A percentile compares a stretch with the other conserved stretches of the same genome.
phyloP scores from a whole-genome alignment of 805 yeast genomes.

The Candida parachauliodes region DNA sequence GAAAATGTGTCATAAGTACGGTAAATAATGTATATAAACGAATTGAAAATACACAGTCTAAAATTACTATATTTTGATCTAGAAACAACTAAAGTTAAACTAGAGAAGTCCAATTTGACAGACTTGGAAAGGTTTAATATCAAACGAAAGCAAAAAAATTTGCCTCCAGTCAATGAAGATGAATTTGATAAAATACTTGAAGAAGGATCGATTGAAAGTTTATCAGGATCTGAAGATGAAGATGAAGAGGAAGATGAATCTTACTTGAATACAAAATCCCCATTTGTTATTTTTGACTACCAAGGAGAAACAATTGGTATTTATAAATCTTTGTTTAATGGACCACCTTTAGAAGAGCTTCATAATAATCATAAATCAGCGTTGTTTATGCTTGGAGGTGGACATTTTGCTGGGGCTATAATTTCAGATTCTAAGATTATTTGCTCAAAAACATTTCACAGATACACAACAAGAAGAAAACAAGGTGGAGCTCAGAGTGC shows the following conservation, averaged over 20 bases:
- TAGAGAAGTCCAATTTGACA: conserved; percentile 32
- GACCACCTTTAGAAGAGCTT: conserved; percentile 41
- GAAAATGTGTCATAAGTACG: conserved; percentile 81
- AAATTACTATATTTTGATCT: conserved; percentile 55
- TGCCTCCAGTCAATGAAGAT: conserved; percentile 46
- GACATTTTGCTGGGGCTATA: conserved; percentile 96
- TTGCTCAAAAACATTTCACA: conserved; percentile 81
- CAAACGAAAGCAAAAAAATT: conserved; percentile 47
- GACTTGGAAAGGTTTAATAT: conserved; percentile 59
- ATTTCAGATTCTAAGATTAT: conserved; percentile 67
- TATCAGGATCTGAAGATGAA: conserved; percentile 49
- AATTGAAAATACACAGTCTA: conserved; percentile 43
- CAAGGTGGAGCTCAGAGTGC: conserved; percentile 98
- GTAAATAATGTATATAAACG: conserved; percentile 50
- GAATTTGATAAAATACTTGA: conserved; percentile 57
- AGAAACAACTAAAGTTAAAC: conserved; percentile 20
- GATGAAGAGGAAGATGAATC: conserved; percentile 27
- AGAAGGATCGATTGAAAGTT: conserved; percentile 48
- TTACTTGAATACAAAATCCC: conserved; percentile 66
- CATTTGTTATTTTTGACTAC: conserved; percentile 59
- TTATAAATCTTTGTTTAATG: conserved; percentile 59
- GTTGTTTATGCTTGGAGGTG: conserved; percentile 92
- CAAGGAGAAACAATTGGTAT: conserved; percentile 54
- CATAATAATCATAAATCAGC: conserved; percentile 52
- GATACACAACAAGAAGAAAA: conserved; percentile 93